Percentiles rank a stretch among this genome's conserved stretches.
phyloP scores from a whole-genome alignment of 139 green algal species.

The Chlamydomonas eustigma region DNA sequence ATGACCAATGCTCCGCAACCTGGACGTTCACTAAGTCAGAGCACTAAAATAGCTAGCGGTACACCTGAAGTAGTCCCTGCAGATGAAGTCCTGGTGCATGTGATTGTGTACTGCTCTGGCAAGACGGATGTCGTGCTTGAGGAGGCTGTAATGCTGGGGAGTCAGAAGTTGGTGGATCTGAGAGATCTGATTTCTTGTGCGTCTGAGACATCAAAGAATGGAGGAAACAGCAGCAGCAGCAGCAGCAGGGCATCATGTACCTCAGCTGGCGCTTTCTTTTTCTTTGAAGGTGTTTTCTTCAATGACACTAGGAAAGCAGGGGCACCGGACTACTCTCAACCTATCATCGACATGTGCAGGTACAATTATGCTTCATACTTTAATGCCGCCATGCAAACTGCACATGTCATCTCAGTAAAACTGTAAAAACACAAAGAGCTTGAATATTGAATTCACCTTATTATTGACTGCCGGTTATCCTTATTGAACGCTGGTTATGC shows the following conservation, averaged over 20 bases:
- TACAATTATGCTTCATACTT: background rate
- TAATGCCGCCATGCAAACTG: too few species aligned
- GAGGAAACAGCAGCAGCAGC: background rate
- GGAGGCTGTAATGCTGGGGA: constrained; percentile 1
- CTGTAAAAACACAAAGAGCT: too few species aligned
- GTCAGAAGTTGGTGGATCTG: background rate
- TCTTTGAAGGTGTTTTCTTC: constrained; percentile 11
- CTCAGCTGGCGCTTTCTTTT: background rate
- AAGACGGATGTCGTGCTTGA: background rate
- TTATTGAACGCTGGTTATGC: too few species aligned
- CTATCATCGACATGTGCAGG: constrained; percentile 17
- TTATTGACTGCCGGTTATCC: too few species aligned
- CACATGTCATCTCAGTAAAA: too few species aligned
- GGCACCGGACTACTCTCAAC: background rate
- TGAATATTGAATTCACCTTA: too few species aligned
- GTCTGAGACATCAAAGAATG: background rate
- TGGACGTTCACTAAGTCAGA: too few species aligned
- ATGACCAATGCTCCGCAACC: too few species aligned
- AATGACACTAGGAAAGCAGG: background rate
- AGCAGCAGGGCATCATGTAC: background rate
- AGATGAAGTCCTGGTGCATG: background rate
- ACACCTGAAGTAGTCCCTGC: too few species aligned
- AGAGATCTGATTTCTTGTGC: background rate
- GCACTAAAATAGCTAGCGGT: too few species aligned
- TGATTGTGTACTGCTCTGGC: background rate